Conservation (phyloP, 805 yeast species). For the Candida chauliodis region DNA sequence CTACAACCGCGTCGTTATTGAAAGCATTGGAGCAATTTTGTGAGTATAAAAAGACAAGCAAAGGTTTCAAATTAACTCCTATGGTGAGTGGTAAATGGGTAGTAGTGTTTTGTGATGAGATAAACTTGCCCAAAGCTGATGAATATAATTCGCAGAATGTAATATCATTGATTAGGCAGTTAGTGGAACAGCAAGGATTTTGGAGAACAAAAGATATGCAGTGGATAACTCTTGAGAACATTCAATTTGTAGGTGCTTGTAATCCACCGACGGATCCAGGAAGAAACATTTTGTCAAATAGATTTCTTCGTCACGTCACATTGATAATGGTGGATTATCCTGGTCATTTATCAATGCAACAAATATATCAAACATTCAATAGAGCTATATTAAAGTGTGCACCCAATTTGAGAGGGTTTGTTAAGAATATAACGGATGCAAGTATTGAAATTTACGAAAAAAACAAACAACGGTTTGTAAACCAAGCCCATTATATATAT, state of each 20-base stretch:
- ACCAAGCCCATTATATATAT: conserved; percentile 62
- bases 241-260: conserved; percentile 94
- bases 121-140: conserved; percentile 76
- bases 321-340: conserved; percentile 81
- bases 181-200: conserved; percentile 72
- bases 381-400: conserved; percentile 53
- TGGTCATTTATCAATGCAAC: conserved; percentile 51
- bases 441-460: conserved; percentile 61
- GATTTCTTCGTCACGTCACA: conserved; percentile 67
- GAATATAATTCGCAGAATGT: conserved; percentile 70
- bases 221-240: conserved; percentile 63
- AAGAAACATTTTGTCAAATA: conserved; percentile 48
- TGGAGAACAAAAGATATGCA: conserved; percentile 58
- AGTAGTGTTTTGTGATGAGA: conserved; percentile 87
- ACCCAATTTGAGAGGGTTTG: conserved; percentile 58
- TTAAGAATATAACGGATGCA: conserved; percentile 51
- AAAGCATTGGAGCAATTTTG: conserved; percentile 72
- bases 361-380: conserved; percentile 63
- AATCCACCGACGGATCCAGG: conserved; percentile 86
- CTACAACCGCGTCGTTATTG: conserved; percentile 58
- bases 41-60: conserved; percentile 47
- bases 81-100: conserved; percentile 61
- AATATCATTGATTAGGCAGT: conserved; percentile 67
- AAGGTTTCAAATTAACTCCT: conserved; percentile 58
- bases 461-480: conserved; percentile 41